Conservation (phyloP, 768 basidiomycete genomes). For the Paxillus ammoniavirescens region DNA sequence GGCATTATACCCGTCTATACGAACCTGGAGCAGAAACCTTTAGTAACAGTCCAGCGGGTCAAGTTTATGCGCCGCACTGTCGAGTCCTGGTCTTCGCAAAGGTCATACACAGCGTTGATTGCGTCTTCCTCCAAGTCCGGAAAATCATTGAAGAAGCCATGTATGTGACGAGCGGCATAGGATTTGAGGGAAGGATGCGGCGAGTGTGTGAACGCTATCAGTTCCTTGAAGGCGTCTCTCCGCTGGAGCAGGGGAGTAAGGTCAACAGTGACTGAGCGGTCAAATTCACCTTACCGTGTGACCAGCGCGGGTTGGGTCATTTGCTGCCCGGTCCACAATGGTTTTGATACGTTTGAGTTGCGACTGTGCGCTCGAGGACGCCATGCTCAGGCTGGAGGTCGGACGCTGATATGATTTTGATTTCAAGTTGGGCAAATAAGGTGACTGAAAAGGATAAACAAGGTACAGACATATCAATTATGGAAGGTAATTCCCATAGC, state of each 20-base stretch:
- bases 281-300: conserved; percentile 34
- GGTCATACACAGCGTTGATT: conserved; percentile 75
- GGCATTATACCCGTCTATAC: conserved; percentile 66
- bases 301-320: conserved; percentile 37
- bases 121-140: conserved; percentile 72
- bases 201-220: conserved; percentile 55
- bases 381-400: conserved; percentile 22
- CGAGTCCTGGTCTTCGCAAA: conserved; percentile 67
- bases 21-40: conserved; percentile 43
- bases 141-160: conserved; percentile 60
- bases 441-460: neutral
- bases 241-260: conserved; percentile 37
- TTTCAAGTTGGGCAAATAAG: neutral
- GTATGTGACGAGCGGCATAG: conserved; percentile 57
- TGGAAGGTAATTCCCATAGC: conserved; percentile 27
- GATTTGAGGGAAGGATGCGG: conserved; percentile 47
- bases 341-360: conserved; percentile 24
- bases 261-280: conserved; percentile 4
- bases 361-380: conserved; percentile 17
- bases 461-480: neutral
- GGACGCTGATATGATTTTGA: neutral
- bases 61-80: conserved; percentile 36
- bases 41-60: conserved; percentile 6
- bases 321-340: conserved; percentile 45
- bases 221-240: conserved; percentile 47